Evolutionary conservation across 805 yeast genomes (phyloP).

Genomic region (Monosporozyma siamensis): DNA sequence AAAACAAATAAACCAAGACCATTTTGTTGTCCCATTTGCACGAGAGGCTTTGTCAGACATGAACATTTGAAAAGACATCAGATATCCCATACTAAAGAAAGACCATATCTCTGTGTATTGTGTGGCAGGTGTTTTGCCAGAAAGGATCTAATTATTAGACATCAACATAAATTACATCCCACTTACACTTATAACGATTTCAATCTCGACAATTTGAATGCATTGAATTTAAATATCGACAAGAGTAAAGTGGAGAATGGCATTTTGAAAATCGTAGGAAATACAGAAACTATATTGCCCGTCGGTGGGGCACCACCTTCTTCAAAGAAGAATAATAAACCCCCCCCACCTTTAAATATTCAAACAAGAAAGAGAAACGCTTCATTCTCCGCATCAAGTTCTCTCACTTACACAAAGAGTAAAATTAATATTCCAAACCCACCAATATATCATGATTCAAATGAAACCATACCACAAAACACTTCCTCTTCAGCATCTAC

Average conservation of each 20-base stretch:
- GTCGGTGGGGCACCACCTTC: constrained; percentile 21
- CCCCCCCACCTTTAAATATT: no score
- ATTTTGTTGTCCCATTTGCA: constrained; percentile 80
- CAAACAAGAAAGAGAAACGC: constrained; percentile 28
- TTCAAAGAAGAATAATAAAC: no score
- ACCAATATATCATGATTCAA: neutral
- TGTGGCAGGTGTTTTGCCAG: constrained; percentile 96
- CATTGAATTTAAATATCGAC: neutral
- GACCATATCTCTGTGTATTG: constrained; percentile 92
- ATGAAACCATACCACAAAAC: neutral
- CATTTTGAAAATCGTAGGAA: constrained; percentile 33
- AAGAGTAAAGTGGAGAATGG: neutral
- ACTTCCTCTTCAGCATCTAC: no score
- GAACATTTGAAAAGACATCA: constrained; percentile 94
- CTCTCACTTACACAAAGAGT: constrained; percentile 25
- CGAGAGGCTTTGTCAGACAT: constrained; percentile 89
- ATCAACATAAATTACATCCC: constrained; percentile 86
- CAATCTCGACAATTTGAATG: neutral
- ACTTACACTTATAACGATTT: constrained; percentile 22
- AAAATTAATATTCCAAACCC: neutral
- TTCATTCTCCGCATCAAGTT: constrained; percentile 34
- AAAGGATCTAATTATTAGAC: constrained; percentile 77
- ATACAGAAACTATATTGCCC: constrained; percentile 33
- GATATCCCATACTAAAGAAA: constrained; percentile 89
- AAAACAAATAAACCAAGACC: constrained; percentile 94